Evolutionary conservation across 1,284 basidiomycete genomes (phyloP).

Genomic region (Apiotrichum gamsii): DNA sequence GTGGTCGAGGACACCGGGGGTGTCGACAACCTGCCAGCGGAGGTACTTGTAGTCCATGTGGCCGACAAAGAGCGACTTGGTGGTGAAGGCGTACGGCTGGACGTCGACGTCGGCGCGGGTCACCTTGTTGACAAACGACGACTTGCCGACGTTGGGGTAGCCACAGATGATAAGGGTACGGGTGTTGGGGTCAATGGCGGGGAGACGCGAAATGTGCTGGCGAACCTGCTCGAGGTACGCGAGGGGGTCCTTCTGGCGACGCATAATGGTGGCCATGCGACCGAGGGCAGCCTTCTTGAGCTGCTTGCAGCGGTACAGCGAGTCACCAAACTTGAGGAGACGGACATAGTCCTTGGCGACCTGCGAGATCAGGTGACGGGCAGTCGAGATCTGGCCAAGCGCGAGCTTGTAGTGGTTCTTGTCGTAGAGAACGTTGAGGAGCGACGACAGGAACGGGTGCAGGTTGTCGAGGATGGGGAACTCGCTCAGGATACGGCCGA

Average conservation of each 20-base stretch:
- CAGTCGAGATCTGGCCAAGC: slow-evolving; percentile 86
- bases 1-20: slow-evolving; percentile 78
- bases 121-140: slow-evolving; percentile 96
- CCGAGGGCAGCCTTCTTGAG: slow-evolving; percentile 90
- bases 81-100: slow-evolving; percentile 96
- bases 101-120: slow-evolving; percentile 96
- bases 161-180: slow-evolving; percentile 91
- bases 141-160: slow-evolving; percentile 96
- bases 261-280: slow-evolving; percentile 96
- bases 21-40: slow-evolving; percentile 96
- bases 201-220: slow-evolving; percentile 93
- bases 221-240: slow-evolving; percentile 96
- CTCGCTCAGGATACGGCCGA: slow-evolving; percentile 85
- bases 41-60: slow-evolving; percentile 97
- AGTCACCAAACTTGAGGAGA: slow-evolving; percentile 91
- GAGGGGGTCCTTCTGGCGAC: slow-evolving; percentile 89
- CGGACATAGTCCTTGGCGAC: slow-evolving; percentile 93
- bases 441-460: slow-evolving; percentile 85
- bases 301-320: slow-evolving; percentile 92
- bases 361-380: slow-evolving; percentile 87
- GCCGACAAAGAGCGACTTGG: slow-evolving; percentile 91
- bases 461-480: slow-evolving; percentile 97
- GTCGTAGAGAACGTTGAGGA: slow-evolving; percentile 95
- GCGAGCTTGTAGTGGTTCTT: slow-evolving; percentile 99
- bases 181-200: slow-evolving; percentile 89